Base-by-base conservation (phyloP, 2,329 filamentous ascomycete species). In the Colletotrichum australisinense region DNA sequence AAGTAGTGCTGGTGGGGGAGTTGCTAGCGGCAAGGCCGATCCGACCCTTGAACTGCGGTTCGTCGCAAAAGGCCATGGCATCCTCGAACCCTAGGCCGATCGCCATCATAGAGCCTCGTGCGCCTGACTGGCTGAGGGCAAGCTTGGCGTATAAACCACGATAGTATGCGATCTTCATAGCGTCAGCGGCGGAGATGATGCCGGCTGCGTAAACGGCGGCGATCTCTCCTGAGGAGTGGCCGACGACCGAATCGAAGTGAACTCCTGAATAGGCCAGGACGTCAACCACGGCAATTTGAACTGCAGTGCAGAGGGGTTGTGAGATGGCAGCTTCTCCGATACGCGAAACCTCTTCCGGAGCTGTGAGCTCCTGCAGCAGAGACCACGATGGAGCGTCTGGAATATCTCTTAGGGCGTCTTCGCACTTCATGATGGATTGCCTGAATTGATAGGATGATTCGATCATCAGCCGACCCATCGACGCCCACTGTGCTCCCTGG, bases 181-280 rank as follows among this genome's bases (percentile, higher is more conserved):
- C 84, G 5, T 82, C 80, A 8, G 78, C 67, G 0, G 78, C 69
- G 0, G 81, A 78, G 3, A 87, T 70, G 1, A 76, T 69, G 2
- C 84, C 83, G 1, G 81, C 79, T 0, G 83, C 83, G 63, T 86
- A 86, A 0, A 84, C 83, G 1, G 85, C 86, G 0, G 81, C 85
- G 32, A 87, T 85, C 70, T 87, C 86, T 1, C 86, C 86, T 1
- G 77, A 80, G 0, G 83, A 85, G 65, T 87, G 86, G 0, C 85
- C 85, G 5, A 86, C 79, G 0, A 84, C 82, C 1, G 78, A 80
- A 8, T 73, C 32, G 0, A 83, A 81, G 1, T 55, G 62, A 42
- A 87, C 69, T 0, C 81, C 79, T 42, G 35, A 42, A 60, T 78
- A 78, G 0, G 75, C 32, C 2, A 88, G 79, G 1, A 84, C 75